phyloP scores from a whole-genome alignment of 306 rosid genomes.

The Cucurbita argyrosperma region DNA sequence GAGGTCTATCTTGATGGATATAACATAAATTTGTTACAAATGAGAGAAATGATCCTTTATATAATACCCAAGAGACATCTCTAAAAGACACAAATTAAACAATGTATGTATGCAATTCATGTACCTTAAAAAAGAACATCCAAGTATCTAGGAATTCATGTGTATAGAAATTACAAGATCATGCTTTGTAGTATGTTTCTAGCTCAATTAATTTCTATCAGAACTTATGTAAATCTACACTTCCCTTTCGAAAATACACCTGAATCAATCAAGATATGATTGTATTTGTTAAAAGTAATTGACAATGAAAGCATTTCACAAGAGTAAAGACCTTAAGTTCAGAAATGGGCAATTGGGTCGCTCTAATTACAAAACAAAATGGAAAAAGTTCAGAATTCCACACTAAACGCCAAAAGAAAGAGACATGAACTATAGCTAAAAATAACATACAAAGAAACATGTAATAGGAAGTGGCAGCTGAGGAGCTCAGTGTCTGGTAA shows the following conservation, averaged over 20 bases:
- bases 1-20: slow-evolving; percentile 18
- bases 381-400: not conserved
- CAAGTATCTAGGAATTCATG: too few relatives aligned
- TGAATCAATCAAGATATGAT: not conserved
- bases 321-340: not conserved
- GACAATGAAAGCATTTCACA: not conserved
- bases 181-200: too few relatives aligned
- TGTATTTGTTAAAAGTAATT: not conserved
- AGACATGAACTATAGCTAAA: not conserved
- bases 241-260: not conserved
- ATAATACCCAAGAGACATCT: too few relatives aligned
- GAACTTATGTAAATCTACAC: not conserved
- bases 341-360: not conserved
- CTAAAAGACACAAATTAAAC: too few relatives aligned
- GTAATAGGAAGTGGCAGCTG: not conserved
- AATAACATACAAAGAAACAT: not conserved
- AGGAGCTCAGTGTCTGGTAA: not conserved
- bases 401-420: not conserved
- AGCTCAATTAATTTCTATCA: too few relatives aligned
- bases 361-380: not conserved
- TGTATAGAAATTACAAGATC: too few relatives aligned
- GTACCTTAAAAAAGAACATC: too few relatives aligned
- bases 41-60: too few relatives aligned
- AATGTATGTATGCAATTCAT: too few relatives aligned
- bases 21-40: not conserved